Percentiles rank a stretch among this genome's conserved stretches.
Conservation (phyloP, 202 grass and related monocot species). For the Digitaria exilis region DNA sequence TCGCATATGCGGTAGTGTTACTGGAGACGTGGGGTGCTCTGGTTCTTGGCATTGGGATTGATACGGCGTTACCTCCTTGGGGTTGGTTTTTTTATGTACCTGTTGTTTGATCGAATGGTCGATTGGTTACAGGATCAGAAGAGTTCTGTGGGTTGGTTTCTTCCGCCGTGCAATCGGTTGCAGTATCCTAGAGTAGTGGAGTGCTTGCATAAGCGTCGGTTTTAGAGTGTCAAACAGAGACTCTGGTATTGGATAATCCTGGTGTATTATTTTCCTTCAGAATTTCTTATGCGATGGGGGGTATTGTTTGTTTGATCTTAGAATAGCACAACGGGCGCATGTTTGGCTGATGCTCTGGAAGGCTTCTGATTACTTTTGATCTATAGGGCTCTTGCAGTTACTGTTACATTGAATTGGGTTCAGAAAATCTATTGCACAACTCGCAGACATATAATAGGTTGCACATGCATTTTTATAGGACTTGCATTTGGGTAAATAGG, state of each 20-base stretch:
- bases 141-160: not conserved
- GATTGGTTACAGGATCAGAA: not conserved
- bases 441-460: not conserved
- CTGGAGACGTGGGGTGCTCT: not conserved
- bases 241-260: not conserved
- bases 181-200: not conserved
- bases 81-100: not conserved
- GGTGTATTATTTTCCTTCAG: not conserved
- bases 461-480: slow-evolving; percentile 19
- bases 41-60: not conserved
- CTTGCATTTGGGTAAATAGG: not conserved
- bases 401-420: slow-evolving; percentile 31
- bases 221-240: not conserved
- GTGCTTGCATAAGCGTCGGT: not conserved
- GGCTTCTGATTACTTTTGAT: not conserved
- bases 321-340: not conserved
- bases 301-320: not conserved
- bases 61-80: not conserved
- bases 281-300: not conserved
- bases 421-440: not conserved
- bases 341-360: not conserved
- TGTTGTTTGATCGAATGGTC: not conserved
- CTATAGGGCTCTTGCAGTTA: not conserved
- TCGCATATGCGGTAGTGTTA: too few species aligned
- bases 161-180: not conserved